Conservation (phyloP, 768 basidiomycete genomes). For the Leucosporidium creatinivorum region DNA sequence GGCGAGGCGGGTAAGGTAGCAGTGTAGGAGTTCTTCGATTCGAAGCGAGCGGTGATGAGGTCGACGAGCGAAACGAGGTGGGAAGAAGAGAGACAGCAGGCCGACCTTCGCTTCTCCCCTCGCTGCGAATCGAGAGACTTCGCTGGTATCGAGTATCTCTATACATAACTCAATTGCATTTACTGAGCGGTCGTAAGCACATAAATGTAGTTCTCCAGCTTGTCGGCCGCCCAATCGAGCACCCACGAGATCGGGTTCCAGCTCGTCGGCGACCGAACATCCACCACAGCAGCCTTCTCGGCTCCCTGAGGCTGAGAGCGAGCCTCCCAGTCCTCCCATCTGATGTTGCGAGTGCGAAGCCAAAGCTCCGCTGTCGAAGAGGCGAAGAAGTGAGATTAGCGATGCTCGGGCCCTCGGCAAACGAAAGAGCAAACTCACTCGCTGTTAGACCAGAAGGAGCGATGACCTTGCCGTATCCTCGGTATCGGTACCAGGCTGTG, state of each 20-base stretch:
- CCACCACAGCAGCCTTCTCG: background rate
- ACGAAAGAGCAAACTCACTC: slow-evolving; percentile 5
- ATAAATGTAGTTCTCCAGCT: background rate
- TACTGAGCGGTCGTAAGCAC: background rate
- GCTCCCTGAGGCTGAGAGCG: background rate
- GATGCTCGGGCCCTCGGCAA: too few species aligned
- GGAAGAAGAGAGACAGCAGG: too few species aligned
- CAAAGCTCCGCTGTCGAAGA: slow-evolving; percentile 19
- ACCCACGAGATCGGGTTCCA: background rate
- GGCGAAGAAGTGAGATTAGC: background rate
- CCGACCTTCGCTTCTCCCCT: too few species aligned
- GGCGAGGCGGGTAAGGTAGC: too few species aligned
- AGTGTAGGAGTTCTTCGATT: too few species aligned
- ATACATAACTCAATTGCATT: too few species aligned
- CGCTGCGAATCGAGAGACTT: too few species aligned
- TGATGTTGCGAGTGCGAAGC: slow-evolving; percentile 19
- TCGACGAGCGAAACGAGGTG: too few species aligned
- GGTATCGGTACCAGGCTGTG: slow-evolving; percentile 24
- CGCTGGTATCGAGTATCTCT: too few species aligned
- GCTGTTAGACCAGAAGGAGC: slow-evolving; percentile 23
- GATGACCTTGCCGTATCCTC: slow-evolving; percentile 14
- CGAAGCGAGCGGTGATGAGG: too few species aligned
- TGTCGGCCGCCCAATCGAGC: background rate
- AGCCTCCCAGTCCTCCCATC: slow-evolving; percentile 18
- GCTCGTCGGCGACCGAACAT: background rate